Base-by-base conservation (phyloP, 352 stramenopile genomes). In the Phytophthora crassamura region DNA sequence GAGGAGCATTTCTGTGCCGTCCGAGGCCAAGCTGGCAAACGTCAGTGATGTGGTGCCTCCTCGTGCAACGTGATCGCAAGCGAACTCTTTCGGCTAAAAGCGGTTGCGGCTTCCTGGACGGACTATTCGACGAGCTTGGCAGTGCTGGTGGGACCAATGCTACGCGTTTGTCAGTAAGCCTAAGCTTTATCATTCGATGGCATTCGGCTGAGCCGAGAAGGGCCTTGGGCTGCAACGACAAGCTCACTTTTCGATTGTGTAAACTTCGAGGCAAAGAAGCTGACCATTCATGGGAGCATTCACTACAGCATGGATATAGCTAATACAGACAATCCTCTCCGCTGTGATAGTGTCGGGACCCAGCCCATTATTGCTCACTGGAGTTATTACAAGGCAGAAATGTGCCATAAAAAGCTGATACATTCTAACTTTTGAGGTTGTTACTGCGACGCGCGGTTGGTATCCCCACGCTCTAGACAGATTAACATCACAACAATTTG, bases 171-270 rank as follows among this genome's bases (percentile, higher is more conserved):
- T 48, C 41, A 39, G 25, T 25, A 51, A 48, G 22, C 14, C 6
- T 5, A 10, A 1, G 4, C 5, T 22, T 3, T 18, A 22, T 4
- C 38, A 43, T 43, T 43, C 38, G 38, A 43, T 43, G 38, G 6
- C 22, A 15, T 39, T 51, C 43, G 43, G 22, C 43, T 51, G 25
- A 51, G 43, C 25, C 43, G 43, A 35, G 43, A 8, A 25, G 22
- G 25, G 11, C 15, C 7, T 43, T 25, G 14, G 12, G 43, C 18
- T n/a, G 38, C 43, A 51, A 35, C 10, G 43, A 50, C 43, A 50
- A 38, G 22, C 4, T 42, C 38, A 42, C 38, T 42, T 42, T 16
- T 42, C 38, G 38, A 42, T 42, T 18, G 36, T 1, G 12, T 43
- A 43, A 43, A n/a, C 38, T 43, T 4, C 38, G 2, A 43, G 12